Evolutionary conservation across 176 grass and related monocot genomes (phyloP).

Genomic region (Oryza meridionalis): DNA sequence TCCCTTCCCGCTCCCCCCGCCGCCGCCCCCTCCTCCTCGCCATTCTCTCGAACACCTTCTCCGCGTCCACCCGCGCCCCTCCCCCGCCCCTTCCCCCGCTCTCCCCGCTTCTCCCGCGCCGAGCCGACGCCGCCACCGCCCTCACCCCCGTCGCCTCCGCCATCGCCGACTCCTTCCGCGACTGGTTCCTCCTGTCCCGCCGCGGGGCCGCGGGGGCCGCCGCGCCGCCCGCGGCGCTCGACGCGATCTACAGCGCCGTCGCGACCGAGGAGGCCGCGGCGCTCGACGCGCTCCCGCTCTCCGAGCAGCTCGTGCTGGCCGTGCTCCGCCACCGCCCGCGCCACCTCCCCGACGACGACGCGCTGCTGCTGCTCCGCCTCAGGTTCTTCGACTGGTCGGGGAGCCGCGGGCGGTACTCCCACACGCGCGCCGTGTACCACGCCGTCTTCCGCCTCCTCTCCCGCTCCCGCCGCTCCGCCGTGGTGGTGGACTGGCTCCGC

Average conservation of each 20-base stretch:
- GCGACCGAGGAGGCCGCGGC: conserved; percentile 44
- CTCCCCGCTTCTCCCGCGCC: conserved; percentile 28
- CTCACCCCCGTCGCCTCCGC: conserved; percentile 28
- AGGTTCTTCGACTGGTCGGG: conserved; percentile 94
- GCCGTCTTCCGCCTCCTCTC: conserved; percentile 64
- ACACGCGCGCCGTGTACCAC: conserved; percentile 71
- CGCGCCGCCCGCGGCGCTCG: conserved; percentile 37
- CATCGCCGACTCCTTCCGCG: conserved; percentile 58
- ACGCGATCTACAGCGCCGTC: conserved; percentile 76
- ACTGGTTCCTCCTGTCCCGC: conserved; percentile 64
- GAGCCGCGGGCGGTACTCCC: conserved; percentile 52
- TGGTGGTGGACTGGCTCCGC: conserved; percentile 86
- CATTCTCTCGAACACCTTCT: conserved; percentile 58
- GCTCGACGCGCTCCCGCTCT: conserved; percentile 60
- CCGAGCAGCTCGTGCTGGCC: conserved; percentile 60
- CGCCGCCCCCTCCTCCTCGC: conserved; percentile 35
- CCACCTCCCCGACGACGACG: conserved; percentile 11
- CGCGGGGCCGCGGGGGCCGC: neutral
- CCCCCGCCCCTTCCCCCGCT: conserved; percentile 30
- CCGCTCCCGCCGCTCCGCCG: conserved; percentile 44
- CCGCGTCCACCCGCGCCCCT: conserved; percentile 23
- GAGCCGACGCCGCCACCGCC: neutral
- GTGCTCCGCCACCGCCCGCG: conserved; percentile 59
- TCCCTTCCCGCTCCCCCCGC: conserved; percentile 27
- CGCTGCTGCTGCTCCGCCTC: conserved; percentile 71